Percentiles rank a stretch among this genome's conserved stretches.
Conservation (phyloP, 345 rosid species). For the Pugionium cornutum region DNA sequence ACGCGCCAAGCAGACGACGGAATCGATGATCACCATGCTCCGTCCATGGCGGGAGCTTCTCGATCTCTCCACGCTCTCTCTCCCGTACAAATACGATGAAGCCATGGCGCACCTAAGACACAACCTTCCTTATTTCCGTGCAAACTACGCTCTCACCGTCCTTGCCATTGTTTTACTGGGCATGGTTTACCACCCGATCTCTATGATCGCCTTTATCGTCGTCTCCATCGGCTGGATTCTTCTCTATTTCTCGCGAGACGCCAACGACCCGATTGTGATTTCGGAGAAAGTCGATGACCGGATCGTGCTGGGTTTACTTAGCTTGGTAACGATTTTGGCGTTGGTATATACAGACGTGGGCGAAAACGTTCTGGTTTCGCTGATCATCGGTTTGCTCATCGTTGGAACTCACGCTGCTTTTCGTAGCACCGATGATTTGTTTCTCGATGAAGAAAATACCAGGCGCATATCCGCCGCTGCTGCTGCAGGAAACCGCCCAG, state of each 20-base stretch:
- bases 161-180: conserved; percentile 65
- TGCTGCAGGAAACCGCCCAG: conserved; percentile 51
- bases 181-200: conserved; percentile 76
- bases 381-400: conserved; percentile 54
- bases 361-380: conserved; percentile 62
- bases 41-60: conserved; percentile 86
- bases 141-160: conserved; percentile 62
- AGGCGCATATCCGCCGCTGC: conserved; percentile 51
- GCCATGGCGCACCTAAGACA: conserved; percentile 56
- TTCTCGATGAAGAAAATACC: conserved; percentile 63
- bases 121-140: conserved; percentile 68
- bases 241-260: conserved; percentile 70
- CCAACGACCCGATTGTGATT: conserved; percentile 50
- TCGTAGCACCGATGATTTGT: conserved; percentile 70
- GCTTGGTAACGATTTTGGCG: conserved; percentile 61
- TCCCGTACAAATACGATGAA: conserved; percentile 56
- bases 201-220: conserved; percentile 65
- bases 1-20: conserved; percentile 53
- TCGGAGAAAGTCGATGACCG: conserved; percentile 60
- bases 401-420: conserved; percentile 69
- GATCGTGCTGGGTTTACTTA: conserved; percentile 51
- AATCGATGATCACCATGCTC: conserved; percentile 52
- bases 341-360: conserved; percentile 82
- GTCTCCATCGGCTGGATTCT: conserved; percentile 72
- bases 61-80: conserved; percentile 48